These are phyloP conservation scores for Dipteronia dyeriana DNA, from an alignment of 345 rosid genomes.

Conservation along the genomic window DNA sequence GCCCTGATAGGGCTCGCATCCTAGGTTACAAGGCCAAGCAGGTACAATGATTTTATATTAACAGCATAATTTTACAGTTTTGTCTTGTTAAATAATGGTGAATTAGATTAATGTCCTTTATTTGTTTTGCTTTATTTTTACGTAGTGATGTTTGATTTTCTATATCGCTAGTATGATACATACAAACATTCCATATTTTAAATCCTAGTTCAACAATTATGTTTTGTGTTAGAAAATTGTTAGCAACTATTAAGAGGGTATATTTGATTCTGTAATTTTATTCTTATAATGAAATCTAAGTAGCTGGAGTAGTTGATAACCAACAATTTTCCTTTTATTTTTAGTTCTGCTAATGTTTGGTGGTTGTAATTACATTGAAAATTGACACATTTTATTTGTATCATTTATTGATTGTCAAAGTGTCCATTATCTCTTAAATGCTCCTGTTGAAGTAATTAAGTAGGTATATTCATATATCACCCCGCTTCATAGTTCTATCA, in stretches of 20 bases:
- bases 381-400: neutral
- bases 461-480: too few relatives aligned
- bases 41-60: too few relatives aligned
- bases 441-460: neutral
- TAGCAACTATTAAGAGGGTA: neutral
- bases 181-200: neutral
- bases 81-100: too few relatives aligned
- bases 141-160: too few relatives aligned
- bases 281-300: neutral
- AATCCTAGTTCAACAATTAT: neutral
- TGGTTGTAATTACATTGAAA: too few relatives aligned
- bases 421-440: neutral
- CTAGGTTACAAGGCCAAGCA: slow-evolving; percentile 99
- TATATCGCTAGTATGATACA: neutral
- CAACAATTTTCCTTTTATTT: neutral
- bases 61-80: too few relatives aligned
- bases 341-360: neutral
- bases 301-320: neutral
- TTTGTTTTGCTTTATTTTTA: neutral
- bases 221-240: neutral
- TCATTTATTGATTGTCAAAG: neutral
- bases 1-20: slow-evolving; percentile 97
- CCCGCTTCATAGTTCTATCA: neutral
- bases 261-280: neutral
- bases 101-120: neutral